Percentiles rank a stretch among this genome's conserved stretches.
These are phyloP conservation scores for Pseudogymnoascus sp. DNA, from an alignment of 2,329 filamentous ascomycete genomes.

Conservation along the genomic window DNA sequence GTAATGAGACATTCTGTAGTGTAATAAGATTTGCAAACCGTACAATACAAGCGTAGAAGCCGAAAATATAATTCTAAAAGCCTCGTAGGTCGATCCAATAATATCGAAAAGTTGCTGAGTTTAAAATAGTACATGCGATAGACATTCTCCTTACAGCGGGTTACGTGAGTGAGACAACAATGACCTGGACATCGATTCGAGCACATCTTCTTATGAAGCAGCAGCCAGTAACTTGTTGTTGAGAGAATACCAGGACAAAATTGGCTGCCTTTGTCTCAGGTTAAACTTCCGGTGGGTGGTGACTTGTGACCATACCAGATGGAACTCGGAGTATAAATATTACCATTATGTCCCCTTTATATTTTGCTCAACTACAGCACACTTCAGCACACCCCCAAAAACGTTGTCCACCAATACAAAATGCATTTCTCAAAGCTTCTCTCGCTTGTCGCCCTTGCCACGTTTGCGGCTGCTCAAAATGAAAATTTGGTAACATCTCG, in stretches of 20 bases:
- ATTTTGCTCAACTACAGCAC: too few relatives aligned
- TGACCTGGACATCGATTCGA: neutral
- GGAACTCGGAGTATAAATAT: too few relatives aligned
- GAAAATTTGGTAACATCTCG: too few relatives aligned
- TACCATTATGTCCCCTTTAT: too few relatives aligned
- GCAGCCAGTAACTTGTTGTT: neutral
- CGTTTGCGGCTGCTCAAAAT: too few relatives aligned
- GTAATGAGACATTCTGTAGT: too few relatives aligned
- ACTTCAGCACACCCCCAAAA: too few relatives aligned
- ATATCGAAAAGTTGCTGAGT: neutral
- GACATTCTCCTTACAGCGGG: neutral
- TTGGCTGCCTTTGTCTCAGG: neutral
- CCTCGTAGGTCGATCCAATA: neutral
- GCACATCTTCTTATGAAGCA: neutral
- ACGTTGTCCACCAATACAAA: too few relatives aligned
- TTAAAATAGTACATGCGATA: neutral
- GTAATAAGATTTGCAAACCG: too few relatives aligned
- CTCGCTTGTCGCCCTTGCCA: too few relatives aligned
- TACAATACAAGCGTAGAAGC: too few relatives aligned
- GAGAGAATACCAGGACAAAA: neutral
- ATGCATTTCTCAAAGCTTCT: too few relatives aligned
- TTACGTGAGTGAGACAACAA: neutral
- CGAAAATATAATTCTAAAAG: neutral
- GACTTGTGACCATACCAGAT: neutral
- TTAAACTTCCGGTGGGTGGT: neutral